Evolutionary conservation across 495 filamentous ascomycete genomes (phyloP).

Genomic region (Tuber umbilicatum): DNA sequence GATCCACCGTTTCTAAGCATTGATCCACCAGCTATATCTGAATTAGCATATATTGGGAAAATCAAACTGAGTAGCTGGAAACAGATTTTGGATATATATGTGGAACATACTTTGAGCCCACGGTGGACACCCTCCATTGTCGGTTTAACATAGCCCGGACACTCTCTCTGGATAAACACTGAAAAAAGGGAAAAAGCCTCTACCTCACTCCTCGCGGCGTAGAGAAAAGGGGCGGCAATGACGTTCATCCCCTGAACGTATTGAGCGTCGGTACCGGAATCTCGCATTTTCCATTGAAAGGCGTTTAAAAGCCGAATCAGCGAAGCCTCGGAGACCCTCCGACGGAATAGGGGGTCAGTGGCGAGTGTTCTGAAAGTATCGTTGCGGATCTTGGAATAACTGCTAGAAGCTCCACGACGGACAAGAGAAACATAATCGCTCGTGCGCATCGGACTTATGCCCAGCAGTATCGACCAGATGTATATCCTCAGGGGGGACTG

Average conservation of each 20-base stretch:
- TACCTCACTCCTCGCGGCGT: constrained; percentile 87
- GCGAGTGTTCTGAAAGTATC: constrained; percentile 95
- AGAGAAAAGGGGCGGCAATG: constrained; percentile 94
- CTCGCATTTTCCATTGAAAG: constrained; percentile 85
- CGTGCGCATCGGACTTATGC: constrained; percentile 73
- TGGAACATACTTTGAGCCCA: constrained; percentile 54
- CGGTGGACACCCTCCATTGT: constrained; percentile 97
- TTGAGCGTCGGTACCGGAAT: constrained; percentile 55
- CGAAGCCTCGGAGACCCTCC: constrained; percentile 89
- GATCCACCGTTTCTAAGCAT: constrained; percentile 81
- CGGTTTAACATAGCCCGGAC: constrained; percentile 86
- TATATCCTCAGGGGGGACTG: constrained; percentile 93
- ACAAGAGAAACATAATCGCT: constrained; percentile 83
- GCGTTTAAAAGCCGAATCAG: constrained; percentile 95
- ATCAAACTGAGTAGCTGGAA: neutral
- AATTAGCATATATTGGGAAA: constrained; percentile 4
- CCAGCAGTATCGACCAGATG: constrained; percentile 86
- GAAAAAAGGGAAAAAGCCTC: constrained; percentile 91
- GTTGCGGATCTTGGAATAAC: constrained; percentile 94
- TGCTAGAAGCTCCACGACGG: constrained; percentile 85
- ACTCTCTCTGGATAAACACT: constrained; percentile 78
- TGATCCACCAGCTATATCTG: constrained; percentile 64
- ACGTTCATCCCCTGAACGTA: constrained; percentile 99
- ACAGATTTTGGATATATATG: neutral
- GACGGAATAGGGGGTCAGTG: constrained; percentile 90